Base-by-base conservation (phyloP, 1,139 yeast species). In the Meyerozyma elateridarum region DNA sequence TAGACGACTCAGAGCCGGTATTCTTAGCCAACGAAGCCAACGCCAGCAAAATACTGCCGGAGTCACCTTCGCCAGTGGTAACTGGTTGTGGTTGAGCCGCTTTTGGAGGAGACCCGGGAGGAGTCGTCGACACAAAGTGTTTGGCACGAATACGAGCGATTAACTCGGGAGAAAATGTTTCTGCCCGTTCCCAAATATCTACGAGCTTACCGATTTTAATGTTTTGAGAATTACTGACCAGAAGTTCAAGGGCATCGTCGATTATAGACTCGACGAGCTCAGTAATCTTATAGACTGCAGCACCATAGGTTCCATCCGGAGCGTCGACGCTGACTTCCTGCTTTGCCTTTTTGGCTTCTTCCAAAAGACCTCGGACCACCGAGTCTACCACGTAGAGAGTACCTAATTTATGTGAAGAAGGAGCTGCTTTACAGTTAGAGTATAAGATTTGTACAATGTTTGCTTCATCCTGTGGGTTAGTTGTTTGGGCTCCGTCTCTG, bases 371-470 rank as follows among this genome's bases (percentile, higher is more conserved):
- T 60, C 97, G 78, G 39, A 85, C 93, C 45, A 91, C 77, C 18
- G 97, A 84, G 61, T 91, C 98, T 44, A 89, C 80, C 44, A 88
- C 91, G 57, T 91, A 91, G 52, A 91, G 66, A 31, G 88, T 79
- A 38, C 97, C 97, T 44, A 91, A 72, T 61, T 89, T 91, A 61
- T 89, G 94, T 32, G 89, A 64, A 22, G 80, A 70, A 18, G 94
- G 87, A 24, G 85, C 75, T 38, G 77, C 74, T 58, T 77, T 82
- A 62, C 91, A 76, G 57, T 82, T 80, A 36, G 82, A 66, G 54
- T 73, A 75, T 44, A 83, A 68, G 40, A 70, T 67, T 37, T 78
- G 71, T 35, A 81, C 70, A 36, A 85, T 56, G 38, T 70, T 69
- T 15, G 81, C 69, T 52, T 80, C 87, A 28, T 64, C 61, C 49